Base-by-base conservation (phyloP, 1,284 basidiomycete species). In the Sporisorium scitamineum region DNA sequence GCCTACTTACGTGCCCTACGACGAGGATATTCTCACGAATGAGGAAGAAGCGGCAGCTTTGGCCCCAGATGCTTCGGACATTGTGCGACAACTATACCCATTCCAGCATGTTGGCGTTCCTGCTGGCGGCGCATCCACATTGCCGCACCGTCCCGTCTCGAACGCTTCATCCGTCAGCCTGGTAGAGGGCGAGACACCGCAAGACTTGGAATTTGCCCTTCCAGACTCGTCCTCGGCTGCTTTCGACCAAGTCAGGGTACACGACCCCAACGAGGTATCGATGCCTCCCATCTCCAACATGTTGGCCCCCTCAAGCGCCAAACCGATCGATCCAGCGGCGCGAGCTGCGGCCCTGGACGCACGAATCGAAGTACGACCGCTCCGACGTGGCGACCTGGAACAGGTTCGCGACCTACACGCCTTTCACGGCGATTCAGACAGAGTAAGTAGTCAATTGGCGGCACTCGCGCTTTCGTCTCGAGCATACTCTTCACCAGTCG, bases 331-430 rank as follows among this genome's bases (percentile, higher is more conserved):
- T 32, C 62, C 70, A 51, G 70, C 70, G 27, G 80, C 73, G n/a
- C 56, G 75, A 52, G 76, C 72, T 34, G 79, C 78, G 18, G 81
- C 80, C 7, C 67, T 83, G 3, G 76, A 83, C 52, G 66, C 73
- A n/a, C 71, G 81, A 20, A 57, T 83, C 48, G 79, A 81, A 50
- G 70, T 82, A 14, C 76, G 81, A 2, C 32, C 63, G 26, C 62
- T 82, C 20, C 66, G 76, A 27, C 58, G 81, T 20, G 61, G 74
- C 59, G 81, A 83, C 32, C 59, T 83, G 42, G 81, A 82, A 56
- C 81, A 83, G 54, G 79, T 83, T n/a, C 69, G 80, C 47, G 80
- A 83, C 18, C 59, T 83, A 18, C 81, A 83, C 54, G 78, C 76
- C 62, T 76, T 75, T 34, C 79, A 81, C 58, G 81, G 81, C 60